Evolutionary conservation across 306 rosid genomes (phyloP).

Genomic region (Corylus avellana): DNA sequence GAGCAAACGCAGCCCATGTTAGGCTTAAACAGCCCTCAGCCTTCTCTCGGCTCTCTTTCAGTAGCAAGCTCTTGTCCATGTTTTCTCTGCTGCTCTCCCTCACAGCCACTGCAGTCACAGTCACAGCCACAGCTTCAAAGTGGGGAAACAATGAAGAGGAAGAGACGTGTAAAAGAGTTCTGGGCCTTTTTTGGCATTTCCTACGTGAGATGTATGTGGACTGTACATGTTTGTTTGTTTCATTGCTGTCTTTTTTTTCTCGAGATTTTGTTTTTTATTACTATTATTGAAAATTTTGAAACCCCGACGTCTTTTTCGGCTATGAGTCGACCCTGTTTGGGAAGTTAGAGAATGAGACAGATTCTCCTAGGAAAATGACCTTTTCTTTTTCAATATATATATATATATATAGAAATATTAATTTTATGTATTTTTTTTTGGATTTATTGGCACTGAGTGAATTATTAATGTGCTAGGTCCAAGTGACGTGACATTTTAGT

Average conservation of each 20-base stretch:
- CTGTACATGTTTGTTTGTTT: neutral
- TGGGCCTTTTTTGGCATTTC: neutral
- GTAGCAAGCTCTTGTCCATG: neutral
- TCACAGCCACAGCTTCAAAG: neutral
- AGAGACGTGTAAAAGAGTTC: neutral
- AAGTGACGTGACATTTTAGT: too few relatives aligned
- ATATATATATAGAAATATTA: too few relatives aligned
- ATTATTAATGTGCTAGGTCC: too few relatives aligned
- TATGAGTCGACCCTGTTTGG: neutral
- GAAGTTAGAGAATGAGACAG: neutral
- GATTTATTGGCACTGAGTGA: too few relatives aligned
- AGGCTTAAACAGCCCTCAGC: neutral
- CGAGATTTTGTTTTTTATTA: too few relatives aligned
- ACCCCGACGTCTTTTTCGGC: neutral
- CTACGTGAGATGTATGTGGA: neutral
- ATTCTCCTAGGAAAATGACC: neutral
- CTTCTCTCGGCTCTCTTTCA: neutral
- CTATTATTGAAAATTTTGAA: neutral
- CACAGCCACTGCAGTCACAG: neutral
- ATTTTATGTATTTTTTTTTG: too few relatives aligned
- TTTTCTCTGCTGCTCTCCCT: neutral
- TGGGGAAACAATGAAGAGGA: neutral
- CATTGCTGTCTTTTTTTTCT: neutral
- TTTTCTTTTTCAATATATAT: neutral
- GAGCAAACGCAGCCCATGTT: conserved; percentile 26